Evolutionary conservation across 345 rosid species (phyloP).

Genomic region (Dipteronia sinensis): DNA sequence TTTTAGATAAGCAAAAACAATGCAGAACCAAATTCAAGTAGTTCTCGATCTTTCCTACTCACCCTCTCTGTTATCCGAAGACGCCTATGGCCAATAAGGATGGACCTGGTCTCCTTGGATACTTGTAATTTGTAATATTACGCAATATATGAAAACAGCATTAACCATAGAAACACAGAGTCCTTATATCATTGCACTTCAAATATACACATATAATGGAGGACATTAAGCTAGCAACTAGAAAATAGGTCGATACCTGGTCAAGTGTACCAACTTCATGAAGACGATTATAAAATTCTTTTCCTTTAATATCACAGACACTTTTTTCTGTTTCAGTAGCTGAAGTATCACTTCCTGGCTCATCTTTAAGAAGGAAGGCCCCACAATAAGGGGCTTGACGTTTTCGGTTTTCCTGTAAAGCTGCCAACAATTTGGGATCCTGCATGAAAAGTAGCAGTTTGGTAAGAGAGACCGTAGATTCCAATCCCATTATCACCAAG

Average conservation of each 20-base stretch:
- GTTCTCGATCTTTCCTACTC: conserved; percentile 24
- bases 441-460: conserved; percentile 28
- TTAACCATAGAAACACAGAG: background rate
- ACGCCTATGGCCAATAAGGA: conserved; percentile 90
- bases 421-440: conserved; percentile 93
- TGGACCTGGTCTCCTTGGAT: conserved; percentile 93
- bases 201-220: background rate
- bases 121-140: conserved; percentile 66
- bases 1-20: background rate
- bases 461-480: conserved; percentile 16
- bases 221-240: conserved; percentile 8
- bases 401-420: conserved; percentile 86
- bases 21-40: conserved; percentile 8
- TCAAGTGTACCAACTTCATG: conserved; percentile 98
- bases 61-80: conserved; percentile 94
- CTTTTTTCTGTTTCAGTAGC: conserved; percentile 71
- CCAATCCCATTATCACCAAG: no score
- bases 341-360: conserved; percentile 70
- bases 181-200: background rate
- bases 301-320: conserved; percentile 70
- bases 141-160: background rate
- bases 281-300: conserved; percentile 74
- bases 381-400: conserved; percentile 98
- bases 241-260: conserved; percentile 54
- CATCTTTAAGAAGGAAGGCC: conserved; percentile 95